Percentiles rank a stretch among this genome's conserved stretches.
Evolutionary conservation across 345 rosid species (phyloP).

Genomic region (Rhodamnia rubescens): DNA sequence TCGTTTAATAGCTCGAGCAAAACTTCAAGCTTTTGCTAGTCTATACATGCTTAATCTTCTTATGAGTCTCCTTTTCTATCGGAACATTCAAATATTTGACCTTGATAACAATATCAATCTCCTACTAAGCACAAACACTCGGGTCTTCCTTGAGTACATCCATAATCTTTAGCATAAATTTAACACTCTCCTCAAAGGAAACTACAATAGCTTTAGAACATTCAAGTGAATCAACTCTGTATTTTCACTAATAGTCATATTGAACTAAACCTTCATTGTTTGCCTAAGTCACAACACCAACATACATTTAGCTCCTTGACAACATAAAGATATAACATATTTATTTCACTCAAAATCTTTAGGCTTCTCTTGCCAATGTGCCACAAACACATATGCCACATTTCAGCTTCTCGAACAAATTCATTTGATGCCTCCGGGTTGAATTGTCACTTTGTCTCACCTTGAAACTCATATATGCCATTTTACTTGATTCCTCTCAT

Average conservation of each 20-base stretch:
- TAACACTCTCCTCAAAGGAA: neutral
- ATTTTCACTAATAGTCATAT: neutral
- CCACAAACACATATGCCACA: neutral
- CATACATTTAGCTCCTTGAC: neutral
- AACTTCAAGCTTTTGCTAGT: neutral
- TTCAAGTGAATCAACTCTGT: neutral
- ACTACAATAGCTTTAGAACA: neutral
- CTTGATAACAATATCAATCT: neutral
- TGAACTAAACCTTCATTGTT: neutral
- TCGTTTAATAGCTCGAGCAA: neutral
- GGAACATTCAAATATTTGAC: neutral
- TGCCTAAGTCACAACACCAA: neutral
- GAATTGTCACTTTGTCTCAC: neutral
- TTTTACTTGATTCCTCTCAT: neutral
- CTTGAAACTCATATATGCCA: fast-evolving
- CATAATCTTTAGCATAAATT: neutral
- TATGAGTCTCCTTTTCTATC: neutral
- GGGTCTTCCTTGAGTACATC: neutral
- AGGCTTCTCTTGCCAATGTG: neutral
- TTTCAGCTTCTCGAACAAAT: neutral
- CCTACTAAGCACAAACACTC: neutral
- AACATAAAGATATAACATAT: neutral
- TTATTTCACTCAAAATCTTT: neutral
- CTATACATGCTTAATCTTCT: neutral
- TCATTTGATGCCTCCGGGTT: fast-evolving